Evolutionary conservation across 495 filamentous ascomycete species (phyloP).

Genomic region (Platismatia glauca): DNA sequence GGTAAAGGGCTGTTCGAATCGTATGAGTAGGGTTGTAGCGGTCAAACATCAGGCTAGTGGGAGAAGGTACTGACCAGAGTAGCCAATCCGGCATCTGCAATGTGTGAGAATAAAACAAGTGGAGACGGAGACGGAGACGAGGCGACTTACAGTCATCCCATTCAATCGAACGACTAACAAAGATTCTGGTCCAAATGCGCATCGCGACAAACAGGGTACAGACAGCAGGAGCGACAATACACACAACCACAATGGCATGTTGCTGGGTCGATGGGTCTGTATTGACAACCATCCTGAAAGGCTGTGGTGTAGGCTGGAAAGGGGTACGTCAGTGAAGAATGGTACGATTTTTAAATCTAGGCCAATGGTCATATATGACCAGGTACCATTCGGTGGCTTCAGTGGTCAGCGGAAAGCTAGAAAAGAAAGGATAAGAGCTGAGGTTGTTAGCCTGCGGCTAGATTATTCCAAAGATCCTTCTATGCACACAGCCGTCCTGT

Average conservation of each 20-base stretch:
- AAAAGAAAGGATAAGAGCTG: too few relatives aligned
- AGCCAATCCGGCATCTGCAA: constrained; percentile 17
- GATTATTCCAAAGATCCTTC: too few relatives aligned
- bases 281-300: not conserved
- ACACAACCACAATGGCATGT: constrained; percentile 17
- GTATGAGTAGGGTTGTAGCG: not conserved
- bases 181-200: constrained; percentile 19
- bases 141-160: constrained; percentile 24
- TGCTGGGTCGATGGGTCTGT: not conserved
- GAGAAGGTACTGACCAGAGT: constrained; percentile 8
- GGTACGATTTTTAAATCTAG: too few relatives aligned
- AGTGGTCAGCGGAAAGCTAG: too few relatives aligned
- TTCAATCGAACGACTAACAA: constrained; percentile 17
- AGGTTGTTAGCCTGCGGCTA: too few relatives aligned
- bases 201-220: constrained; percentile 20
- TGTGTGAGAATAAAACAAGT: constrained; percentile 3
- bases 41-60: not conserved
- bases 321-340: too few relatives aligned
- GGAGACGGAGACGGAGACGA: not conserved
- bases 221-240: constrained; percentile 16
- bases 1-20: not conserved
- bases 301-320: too few relatives aligned
- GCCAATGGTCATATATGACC: too few relatives aligned
- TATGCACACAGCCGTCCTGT: too few relatives aligned
- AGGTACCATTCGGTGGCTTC: too few relatives aligned